Evolutionary conservation across 805 yeast species (phyloP).

Genomic region (Ogataea angusta): DNA sequence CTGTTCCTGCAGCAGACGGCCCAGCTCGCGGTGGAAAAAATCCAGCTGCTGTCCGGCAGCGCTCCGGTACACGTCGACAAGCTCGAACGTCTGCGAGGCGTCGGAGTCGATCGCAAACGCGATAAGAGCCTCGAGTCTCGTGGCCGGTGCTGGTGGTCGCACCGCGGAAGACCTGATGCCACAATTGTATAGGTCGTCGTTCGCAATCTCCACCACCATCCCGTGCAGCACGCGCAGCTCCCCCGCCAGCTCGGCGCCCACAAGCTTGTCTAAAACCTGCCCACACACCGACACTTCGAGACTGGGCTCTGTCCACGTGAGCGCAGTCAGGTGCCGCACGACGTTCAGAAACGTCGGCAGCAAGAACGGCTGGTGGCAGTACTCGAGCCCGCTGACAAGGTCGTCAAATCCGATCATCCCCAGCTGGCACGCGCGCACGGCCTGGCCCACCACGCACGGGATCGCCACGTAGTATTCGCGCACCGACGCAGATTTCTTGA

Average conservation of each 20-base stretch:
- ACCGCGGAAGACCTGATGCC: constrained; percentile 6
- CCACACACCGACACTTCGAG: constrained; percentile 12
- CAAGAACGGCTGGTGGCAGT: constrained; percentile 78
- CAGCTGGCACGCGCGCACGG: constrained; percentile 55
- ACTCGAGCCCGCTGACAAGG: constrained; percentile 77
- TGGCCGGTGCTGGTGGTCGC: constrained; percentile 2
- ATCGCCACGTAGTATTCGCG: constrained; percentile 66
- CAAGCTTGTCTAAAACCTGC: constrained; percentile 20
- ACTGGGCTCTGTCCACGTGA: constrained; percentile 17
- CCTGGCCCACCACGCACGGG: constrained; percentile 73
- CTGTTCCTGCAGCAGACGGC: constrained; percentile 11
- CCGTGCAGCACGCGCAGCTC: constrained; percentile 21
- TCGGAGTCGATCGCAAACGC: constrained; percentile 14
- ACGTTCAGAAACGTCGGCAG: constrained; percentile 55
- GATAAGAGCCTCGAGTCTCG: constrained; percentile 6
- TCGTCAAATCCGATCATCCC: constrained; percentile 56
- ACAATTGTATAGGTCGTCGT: constrained; percentile 12
- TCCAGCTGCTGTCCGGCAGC: constrained; percentile 21
- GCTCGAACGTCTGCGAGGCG: constrained; percentile 19
- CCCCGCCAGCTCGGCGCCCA: constrained; percentile 18
- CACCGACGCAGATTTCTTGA: constrained; percentile 55
- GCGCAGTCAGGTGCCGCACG: constrained; percentile 18
- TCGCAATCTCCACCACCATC: constrained; percentile 17
- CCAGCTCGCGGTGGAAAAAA: constrained; percentile 23
- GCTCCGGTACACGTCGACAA: constrained; percentile 16